Conservation (phyloP, 2,329 filamentous ascomycete genomes). For the Pyricularia sp. region DNA sequence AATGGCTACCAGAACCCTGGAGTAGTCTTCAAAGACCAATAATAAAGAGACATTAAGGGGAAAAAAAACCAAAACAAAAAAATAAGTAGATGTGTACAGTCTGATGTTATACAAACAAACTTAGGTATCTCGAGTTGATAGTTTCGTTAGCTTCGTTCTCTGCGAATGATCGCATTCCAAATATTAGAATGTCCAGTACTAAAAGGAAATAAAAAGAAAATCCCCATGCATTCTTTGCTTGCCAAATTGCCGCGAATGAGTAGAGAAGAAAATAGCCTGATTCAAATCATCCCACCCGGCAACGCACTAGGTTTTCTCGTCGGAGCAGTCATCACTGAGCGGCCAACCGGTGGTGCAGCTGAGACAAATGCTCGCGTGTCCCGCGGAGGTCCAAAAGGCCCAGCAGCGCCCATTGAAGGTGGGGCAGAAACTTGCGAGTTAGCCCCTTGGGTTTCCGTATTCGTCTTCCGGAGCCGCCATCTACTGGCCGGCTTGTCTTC, state of each 20-base stretch:
- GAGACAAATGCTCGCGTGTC: conserved; percentile 17
- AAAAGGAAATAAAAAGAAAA: conserved; percentile 3
- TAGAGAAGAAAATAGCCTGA: neutral
- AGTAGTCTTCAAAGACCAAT: neutral
- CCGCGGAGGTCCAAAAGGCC: conserved; percentile 10
- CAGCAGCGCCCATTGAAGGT: conserved; percentile 4
- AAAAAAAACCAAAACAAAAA: conserved; percentile 8
- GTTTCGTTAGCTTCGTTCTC: conserved; percentile 6
- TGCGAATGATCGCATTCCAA: conserved; percentile 4
- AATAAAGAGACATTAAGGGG: conserved; percentile 6
- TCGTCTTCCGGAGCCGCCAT: conserved; percentile 32
- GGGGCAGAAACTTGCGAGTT: conserved; percentile 9
- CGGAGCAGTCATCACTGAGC: conserved; percentile 21
- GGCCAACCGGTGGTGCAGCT: conserved; percentile 23
- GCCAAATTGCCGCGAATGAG: neutral
- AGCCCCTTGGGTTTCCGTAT: conserved; percentile 25
- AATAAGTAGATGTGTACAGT: conserved; percentile 6
- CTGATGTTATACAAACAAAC: conserved; percentile 11
- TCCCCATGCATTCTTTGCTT: neutral
- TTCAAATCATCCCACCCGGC: conserved; percentile 1
- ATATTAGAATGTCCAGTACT: conserved; percentile 3
- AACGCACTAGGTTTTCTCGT: conserved; percentile 11
- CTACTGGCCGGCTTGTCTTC: conserved; percentile 27
- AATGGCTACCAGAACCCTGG: neutral
- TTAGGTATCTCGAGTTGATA: conserved; percentile 18